Evolutionary conservation across 2,329 filamentous ascomycete species (phyloP).

Genomic region (Tolypocladium ovalisporum): DNA sequence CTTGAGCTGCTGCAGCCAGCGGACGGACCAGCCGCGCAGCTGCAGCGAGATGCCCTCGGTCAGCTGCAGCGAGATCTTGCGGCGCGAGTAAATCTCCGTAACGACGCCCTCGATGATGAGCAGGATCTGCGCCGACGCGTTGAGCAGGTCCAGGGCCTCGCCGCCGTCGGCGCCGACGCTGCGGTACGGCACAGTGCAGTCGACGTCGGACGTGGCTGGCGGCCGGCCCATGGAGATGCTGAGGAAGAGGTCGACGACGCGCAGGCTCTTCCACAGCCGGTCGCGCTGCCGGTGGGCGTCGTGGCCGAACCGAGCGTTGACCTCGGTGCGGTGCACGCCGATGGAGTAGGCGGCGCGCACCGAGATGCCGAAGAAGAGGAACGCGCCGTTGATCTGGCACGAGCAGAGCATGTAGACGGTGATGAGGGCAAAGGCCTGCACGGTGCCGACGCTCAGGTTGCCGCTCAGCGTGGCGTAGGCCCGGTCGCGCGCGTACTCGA

Average conservation of each 20-base stretch:
- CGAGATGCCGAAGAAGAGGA: slow-evolving; percentile 42
- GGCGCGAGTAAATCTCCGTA: slow-evolving; percentile 39
- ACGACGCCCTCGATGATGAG: slow-evolving; percentile 39
- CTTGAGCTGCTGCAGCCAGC: slow-evolving; percentile 36
- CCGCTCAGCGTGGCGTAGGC: slow-evolving; percentile 33
- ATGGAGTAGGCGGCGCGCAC: slow-evolving; percentile 41
- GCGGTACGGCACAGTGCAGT: slow-evolving; percentile 41
- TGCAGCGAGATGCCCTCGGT: slow-evolving; percentile 43
- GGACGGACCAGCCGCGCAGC: slow-evolving; percentile 37
- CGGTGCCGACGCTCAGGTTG: slow-evolving; percentile 35
- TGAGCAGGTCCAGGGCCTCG: slow-evolving; percentile 34
- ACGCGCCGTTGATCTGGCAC: slow-evolving; percentile 44
- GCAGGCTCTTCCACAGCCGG: slow-evolving; percentile 41
- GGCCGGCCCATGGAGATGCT: slow-evolving; percentile 44
- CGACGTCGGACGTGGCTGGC: slow-evolving; percentile 40
- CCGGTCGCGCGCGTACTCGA: slow-evolving; percentile 36
- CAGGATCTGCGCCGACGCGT: slow-evolving; percentile 41
- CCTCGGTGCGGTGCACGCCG: slow-evolving; percentile 41
- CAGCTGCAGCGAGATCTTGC: slow-evolving; percentile 40
- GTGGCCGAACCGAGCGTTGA: slow-evolving; percentile 39
- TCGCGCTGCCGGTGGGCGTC: slow-evolving; percentile 33
- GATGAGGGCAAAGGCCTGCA: slow-evolving; percentile 38
- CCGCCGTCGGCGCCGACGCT: slow-evolving; percentile 20
- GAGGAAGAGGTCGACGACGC: slow-evolving; percentile 39
- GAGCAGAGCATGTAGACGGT: slow-evolving; percentile 43